These are phyloP conservation scores for Brettanomyces naardenensis DNA, from an alignment of 805 yeast genomes.

Conservation along the genomic window DNA sequence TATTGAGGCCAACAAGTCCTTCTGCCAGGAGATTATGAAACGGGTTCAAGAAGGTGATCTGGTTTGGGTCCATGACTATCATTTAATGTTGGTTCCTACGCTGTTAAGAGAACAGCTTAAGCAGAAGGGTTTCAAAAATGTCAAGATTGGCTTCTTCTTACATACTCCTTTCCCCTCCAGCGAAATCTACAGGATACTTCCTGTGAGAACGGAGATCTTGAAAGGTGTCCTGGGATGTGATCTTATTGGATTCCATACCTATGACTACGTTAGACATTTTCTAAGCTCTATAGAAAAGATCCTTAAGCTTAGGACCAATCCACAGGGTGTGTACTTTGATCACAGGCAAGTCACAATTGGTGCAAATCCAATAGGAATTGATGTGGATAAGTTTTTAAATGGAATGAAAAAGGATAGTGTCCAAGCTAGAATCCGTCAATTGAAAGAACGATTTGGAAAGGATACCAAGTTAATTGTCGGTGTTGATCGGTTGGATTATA, in stretches of 20 bases:
- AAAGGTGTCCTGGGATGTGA: slow-evolving; percentile 92
- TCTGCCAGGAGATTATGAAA: slow-evolving; percentile 66
- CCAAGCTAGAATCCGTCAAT: slow-evolving; percentile 51
- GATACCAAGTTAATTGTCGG: slow-evolving; percentile 89
- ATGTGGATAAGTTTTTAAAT: slow-evolving; percentile 80
- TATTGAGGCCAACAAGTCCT: slow-evolving; percentile 80
- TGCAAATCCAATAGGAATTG: slow-evolving; percentile 99
- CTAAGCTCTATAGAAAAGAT: slow-evolving; percentile 82
- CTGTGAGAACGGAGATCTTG: slow-evolving; percentile 88
- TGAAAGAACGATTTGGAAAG: slow-evolving; percentile 54
- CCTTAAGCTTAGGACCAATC: slow-evolving; percentile 72
- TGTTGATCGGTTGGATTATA: slow-evolving; percentile 92
- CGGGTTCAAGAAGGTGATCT: slow-evolving; percentile 75
- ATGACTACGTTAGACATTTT: slow-evolving; percentile 96
- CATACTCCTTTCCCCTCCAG: slow-evolving; percentile 98
- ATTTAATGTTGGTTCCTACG: slow-evolving; percentile 88
- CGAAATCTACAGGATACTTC: slow-evolving; percentile 91
- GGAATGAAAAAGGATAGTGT: slow-evolving; percentile 65
- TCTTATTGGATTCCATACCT: slow-evolving; percentile 96
- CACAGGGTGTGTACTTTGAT: slow-evolving; percentile 79
- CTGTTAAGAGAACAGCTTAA: slow-evolving; percentile 64
- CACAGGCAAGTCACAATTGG: slow-evolving; percentile 80
- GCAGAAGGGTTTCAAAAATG: slow-evolving; percentile 36
- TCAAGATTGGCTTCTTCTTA: slow-evolving; percentile 84
- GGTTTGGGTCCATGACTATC: slow-evolving; percentile 98